A percentile compares a stretch with the other conserved stretches of the same genome.
Conservation (phyloP, 1,139 yeast genomes). For the Trichomonascaceae sp. region DNA sequence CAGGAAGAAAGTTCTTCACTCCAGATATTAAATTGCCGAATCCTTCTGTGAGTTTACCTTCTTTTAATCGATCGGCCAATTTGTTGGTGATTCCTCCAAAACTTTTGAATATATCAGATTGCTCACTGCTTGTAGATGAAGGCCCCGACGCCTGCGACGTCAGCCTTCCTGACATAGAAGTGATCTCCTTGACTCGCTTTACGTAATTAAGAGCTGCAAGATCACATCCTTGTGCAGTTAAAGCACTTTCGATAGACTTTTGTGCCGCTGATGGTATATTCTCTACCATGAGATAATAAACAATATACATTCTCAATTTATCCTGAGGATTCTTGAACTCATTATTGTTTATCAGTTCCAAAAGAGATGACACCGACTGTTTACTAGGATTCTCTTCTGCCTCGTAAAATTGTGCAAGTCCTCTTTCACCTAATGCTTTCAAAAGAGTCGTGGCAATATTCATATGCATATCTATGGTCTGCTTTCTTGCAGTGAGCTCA, state of each 20-base stretch:
- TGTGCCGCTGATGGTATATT: constrained; percentile 55
- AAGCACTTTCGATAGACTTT: constrained; percentile 57
- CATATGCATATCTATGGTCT: constrained; percentile 94
- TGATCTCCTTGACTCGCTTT: constrained; percentile 71
- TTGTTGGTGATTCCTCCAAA: constrained; percentile 73
- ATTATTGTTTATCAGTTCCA: constrained; percentile 37
- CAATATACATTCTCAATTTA: constrained; percentile 81
- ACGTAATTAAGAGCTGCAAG: constrained; percentile 63
- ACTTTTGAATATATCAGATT: constrained; percentile 51
- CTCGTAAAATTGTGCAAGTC: constrained; percentile 85
- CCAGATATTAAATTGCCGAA: constrained; percentile 86
- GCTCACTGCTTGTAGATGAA: constrained; percentile 20
- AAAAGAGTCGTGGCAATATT: constrained; percentile 82
- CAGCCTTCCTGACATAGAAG: constrained; percentile 51
- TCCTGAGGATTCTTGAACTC: constrained; percentile 54
- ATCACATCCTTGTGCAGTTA: constrained; percentile 57
- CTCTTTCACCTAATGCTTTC: constrained; percentile 76
- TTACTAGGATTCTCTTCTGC: constrained; percentile 62
- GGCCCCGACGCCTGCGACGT: constrained; percentile 27
- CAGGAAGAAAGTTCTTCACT: constrained; percentile 80
- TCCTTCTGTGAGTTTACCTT: constrained; percentile 68
- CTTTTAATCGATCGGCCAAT: constrained; percentile 55
- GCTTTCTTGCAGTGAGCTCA: constrained; percentile 81
- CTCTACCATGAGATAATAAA: constrained; percentile 54
- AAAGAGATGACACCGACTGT: constrained; percentile 42